Evolutionary conservation across 2,329 filamentous ascomycete species (phyloP), one percentile per base, ranked within the genome.

Genomic region (Cadophora luteo-olivacea): DNA sequence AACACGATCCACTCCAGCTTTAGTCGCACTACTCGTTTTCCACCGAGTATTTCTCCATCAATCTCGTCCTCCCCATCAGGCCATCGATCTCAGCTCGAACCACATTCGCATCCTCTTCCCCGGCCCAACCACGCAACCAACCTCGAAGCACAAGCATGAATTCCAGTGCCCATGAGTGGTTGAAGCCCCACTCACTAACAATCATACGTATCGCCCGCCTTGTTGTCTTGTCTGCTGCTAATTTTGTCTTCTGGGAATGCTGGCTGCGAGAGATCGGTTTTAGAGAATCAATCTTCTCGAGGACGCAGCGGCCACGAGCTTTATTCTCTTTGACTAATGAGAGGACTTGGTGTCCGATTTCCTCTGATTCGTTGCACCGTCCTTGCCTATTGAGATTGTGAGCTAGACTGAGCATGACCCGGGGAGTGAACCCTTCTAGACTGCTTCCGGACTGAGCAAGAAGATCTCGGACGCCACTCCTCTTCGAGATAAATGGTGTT

Each of bases 91-190:
- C n/a, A 49, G 45, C n/a, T 4, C 45, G 19, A 49, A 22, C n/a
- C 45, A 49, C 45, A 49, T 22, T 49, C 3, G 45, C n/a, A 49
- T 49, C n/a, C 2, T 22, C 45, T 22, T 48, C 45, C 5, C 45
- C 4, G 6, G 19, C 72, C 72, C 72, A 75, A 61, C 45, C 51
- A 70, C 66, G 69, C 66, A 74, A 68, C 72, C 72, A 74, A 58
- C 63, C 60, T 51, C 73, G 65, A 55, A 75, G 67, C 67, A 68
- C 64, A 66, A 68, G 67, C 66, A 61, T 73, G 51, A 71, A 70
- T 64, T 73, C 66, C 69, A 62, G 63, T 49, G 70, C 72, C 70
- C 65, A 72, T 65, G 73, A 63, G 70, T 74, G 65, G 41, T 70
- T 62, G 41, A n/a, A 14, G 22, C 68, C 68, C 60, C 61, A 67